Base-by-base conservation (phyloP, 202 grass and related monocot genomes). In the Panicum virgatum region DNA sequence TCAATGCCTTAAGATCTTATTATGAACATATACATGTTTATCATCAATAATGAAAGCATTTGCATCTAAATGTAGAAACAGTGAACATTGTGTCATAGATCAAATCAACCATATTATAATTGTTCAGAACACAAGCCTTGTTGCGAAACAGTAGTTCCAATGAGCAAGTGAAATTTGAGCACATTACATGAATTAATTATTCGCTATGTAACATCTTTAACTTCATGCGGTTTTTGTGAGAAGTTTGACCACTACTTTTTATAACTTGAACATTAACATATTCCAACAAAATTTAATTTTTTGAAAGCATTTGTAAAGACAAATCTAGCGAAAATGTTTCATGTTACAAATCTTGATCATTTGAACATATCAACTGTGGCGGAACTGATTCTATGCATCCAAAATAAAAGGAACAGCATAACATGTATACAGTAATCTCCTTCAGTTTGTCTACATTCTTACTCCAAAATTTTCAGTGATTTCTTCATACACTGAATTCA, bases 401-500 rank as follows among this genome's bases (percentile, higher is more conserved):
- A 77, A 63, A 48, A 20, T 38, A 37, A 39, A 22, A 73, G 26
- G 47, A 26, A 72, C 15, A 15, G 1, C 9, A 73, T 73, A 72
- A 11, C 47, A 52, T 47, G 29, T 16, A 56, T 29, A 30, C 8
- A 61, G 26, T 7, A 73, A 36, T 53, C 79, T 75, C 52, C 73
- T 89, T 40, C 16, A 47, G 34, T 75, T 68, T 86, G 34, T 86
- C 62, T 79, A 57, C 38, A 76, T 37, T 62, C 32, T 46, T 80
- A 32, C 50, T 75, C 7, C 27, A 25, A 62, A 16, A 2, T 9
- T 44, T 82, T 38, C 62, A 7, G 9, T 44, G 20, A 64, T 50
- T 25, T 80, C 26, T n/a, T 63, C 40, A 18, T 54, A 29, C 20
- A 56, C 59, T 74, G 42, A 64, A 16, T 77, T 80, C 69, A 90